Conservation (phyloP, 805 yeast species). For the Vanderwaltozyma polyspora region DNA sequence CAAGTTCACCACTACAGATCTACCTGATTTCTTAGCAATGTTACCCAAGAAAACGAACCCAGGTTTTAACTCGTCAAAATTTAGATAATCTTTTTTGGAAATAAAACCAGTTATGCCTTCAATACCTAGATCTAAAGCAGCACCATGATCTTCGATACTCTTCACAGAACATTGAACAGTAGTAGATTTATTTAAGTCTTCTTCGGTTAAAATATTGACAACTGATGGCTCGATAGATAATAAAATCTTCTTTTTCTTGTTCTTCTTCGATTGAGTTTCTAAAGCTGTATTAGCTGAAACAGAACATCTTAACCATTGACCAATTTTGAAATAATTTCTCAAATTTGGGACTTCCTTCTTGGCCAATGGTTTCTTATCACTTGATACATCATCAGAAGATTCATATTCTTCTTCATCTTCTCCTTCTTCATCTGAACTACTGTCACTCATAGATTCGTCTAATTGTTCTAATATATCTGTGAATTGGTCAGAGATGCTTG, state of each 20-base stretch:
- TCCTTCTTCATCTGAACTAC: constrained; percentile 33
- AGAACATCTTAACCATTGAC: constrained; percentile 79
- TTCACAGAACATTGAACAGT: constrained; percentile 66
- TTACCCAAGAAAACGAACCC: constrained; percentile 67
- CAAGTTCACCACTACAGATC: constrained; percentile 44
- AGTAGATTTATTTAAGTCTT: constrained; percentile 52
- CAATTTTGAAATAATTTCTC: constrained; percentile 44
- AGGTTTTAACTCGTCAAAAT: constrained; percentile 29
- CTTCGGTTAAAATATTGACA: constrained; percentile 55
- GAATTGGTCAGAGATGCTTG: constrained; percentile 56
- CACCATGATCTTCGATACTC: constrained; percentile 89
- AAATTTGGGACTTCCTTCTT: constrained; percentile 44
- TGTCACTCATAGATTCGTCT: constrained; percentile 36
- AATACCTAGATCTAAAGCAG: constrained; percentile 60
- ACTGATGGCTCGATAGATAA: constrained; percentile 62
- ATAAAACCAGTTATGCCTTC: constrained; percentile 56
- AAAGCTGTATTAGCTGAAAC: constrained; percentile 47
- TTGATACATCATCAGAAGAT: constrained; percentile 19
- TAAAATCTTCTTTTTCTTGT: constrained; percentile 50
- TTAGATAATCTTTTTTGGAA: constrained; percentile 52
- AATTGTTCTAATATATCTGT: constrained; percentile 45
- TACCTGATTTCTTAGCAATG: constrained; percentile 36
- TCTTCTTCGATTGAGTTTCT: constrained; percentile 28
- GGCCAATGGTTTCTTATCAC: constrained; percentile 15
- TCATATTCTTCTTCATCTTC: constrained; percentile 27